phyloP scores from a whole-genome alignment of 2,329 filamentous ascomycete species.

The Rutstroemia sydowiana region DNA sequence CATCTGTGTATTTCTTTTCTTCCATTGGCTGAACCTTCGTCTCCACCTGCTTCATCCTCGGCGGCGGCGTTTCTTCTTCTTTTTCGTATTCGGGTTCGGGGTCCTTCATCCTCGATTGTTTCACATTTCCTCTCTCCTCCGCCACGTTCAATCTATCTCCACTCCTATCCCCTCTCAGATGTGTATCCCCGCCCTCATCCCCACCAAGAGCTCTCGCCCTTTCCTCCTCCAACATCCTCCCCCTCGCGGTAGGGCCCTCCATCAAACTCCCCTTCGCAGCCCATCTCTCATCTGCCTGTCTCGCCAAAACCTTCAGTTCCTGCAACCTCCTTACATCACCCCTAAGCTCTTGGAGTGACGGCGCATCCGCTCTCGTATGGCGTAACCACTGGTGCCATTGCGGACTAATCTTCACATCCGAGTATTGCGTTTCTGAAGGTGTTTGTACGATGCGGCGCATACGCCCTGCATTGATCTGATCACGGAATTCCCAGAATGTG shows the following conservation, averaged over 20 bases:
- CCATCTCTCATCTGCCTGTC: constrained; percentile 57
- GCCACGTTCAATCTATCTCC: neutral
- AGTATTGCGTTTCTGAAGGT: constrained; percentile 45
- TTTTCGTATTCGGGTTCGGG: neutral
- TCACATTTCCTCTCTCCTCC: neutral
- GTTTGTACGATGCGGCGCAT: constrained; percentile 58
- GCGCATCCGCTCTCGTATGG: constrained; percentile 47
- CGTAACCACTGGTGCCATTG: constrained; percentile 65
- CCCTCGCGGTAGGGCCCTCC: constrained; percentile 31
- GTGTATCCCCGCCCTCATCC: neutral
- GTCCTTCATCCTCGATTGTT: neutral
- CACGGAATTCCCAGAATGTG: constrained; percentile 62
- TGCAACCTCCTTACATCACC: constrained; percentile 45
- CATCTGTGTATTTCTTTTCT: constrained; percentile 18
- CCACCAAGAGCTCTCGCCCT: neutral
- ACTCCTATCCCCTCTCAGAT: neutral
- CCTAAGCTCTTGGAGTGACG: constrained; percentile 49
- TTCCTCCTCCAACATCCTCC: neutral
- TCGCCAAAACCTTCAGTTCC: constrained; percentile 48
- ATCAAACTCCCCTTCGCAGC: constrained; percentile 47
- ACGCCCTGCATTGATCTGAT: constrained; percentile 35
- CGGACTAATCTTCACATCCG: constrained; percentile 49
- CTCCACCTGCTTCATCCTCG: constrained; percentile 19
- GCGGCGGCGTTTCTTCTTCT: constrained; percentile 20
- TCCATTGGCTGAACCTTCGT: constrained; percentile 2